A percentile compares a stretch with the other conserved stretches of the same genome.
Evolutionary conservation across 768 basidiomycete species (phyloP).

Genomic region (Filobasidium floriforme): DNA sequence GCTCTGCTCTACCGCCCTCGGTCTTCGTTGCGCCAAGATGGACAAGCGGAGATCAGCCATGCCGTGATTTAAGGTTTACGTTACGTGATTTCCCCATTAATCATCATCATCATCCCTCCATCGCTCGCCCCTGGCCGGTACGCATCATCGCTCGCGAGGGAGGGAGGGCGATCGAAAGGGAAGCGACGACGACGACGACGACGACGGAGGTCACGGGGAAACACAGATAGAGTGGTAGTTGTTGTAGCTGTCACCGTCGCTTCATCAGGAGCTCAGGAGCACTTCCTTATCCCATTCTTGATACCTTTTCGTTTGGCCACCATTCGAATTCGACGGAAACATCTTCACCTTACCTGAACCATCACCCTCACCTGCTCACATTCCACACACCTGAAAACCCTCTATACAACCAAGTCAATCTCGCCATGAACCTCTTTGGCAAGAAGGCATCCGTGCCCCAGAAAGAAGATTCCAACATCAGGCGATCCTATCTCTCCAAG

Average conservation of each 20-base stretch:
- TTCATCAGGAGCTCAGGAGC: too few relatives aligned
- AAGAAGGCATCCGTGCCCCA: conserved; percentile 31
- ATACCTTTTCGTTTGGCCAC: too few relatives aligned
- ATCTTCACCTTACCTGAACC: not conserved
- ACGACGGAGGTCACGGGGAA: not conserved
- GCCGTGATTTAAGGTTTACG: not conserved
- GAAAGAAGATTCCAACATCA: conserved; percentile 30
- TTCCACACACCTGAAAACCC: not conserved
- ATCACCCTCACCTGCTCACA: not conserved
- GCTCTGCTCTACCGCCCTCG: too few relatives aligned
- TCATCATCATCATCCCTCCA: conserved; percentile 3
- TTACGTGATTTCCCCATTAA: not conserved
- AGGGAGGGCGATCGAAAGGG: not conserved
- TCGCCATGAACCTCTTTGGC: conserved; percentile 3
- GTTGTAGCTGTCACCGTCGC: too few relatives aligned
- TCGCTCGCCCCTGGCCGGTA: not conserved
- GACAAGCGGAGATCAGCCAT: too few relatives aligned
- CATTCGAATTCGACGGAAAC: too few relatives aligned
- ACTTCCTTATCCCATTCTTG: too few relatives aligned
- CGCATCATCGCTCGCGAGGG: not conserved
- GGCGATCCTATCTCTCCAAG: conserved; percentile 35
- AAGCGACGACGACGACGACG: not conserved
- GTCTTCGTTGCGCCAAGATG: too few relatives aligned
- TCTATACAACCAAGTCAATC: too few relatives aligned
- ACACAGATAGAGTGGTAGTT: too few relatives aligned